Conservation (phyloP, 768 basidiomycete genomes). For the Calocybe gangraenosa region DNA sequence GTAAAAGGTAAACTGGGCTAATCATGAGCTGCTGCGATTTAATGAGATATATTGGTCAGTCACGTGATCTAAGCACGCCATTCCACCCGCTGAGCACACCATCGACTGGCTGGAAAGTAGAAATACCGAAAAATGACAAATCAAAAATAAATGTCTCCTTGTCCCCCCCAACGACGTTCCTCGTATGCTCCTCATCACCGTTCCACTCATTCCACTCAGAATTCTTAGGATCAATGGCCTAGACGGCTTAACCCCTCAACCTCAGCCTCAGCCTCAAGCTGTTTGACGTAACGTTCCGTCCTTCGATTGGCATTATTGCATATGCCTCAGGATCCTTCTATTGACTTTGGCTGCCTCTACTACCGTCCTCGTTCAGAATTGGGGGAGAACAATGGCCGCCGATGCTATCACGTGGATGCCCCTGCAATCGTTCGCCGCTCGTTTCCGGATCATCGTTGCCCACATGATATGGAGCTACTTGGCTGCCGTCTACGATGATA, state of each 20-base stretch:
- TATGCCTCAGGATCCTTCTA: not conserved
- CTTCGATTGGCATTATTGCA: no score
- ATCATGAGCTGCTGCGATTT: not conserved
- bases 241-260: no score
- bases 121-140: constrained; percentile 19
- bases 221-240: no score
- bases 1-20: not conserved
- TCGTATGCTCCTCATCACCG: not conserved
- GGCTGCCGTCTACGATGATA: no score
- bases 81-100: constrained; percentile 30
- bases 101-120: constrained; percentile 34
- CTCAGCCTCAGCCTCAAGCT: no score
- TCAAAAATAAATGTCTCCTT: not conserved
- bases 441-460: constrained; percentile 9
- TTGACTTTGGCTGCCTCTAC: not conserved
- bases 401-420: constrained; percentile 7
- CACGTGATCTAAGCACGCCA: constrained; percentile 25
- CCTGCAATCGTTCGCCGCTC: constrained; percentile 3
- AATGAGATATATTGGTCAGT: no score
- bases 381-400: not conserved
- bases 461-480: no score
- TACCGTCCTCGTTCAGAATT: not conserved
- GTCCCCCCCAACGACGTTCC: not conserved
- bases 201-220: no score
- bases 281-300: no score